These are phyloP conservation scores for Talaromyces ruber DNA, from an alignment of 495 filamentous ascomycete genomes.

Conservation along the genomic window DNA sequence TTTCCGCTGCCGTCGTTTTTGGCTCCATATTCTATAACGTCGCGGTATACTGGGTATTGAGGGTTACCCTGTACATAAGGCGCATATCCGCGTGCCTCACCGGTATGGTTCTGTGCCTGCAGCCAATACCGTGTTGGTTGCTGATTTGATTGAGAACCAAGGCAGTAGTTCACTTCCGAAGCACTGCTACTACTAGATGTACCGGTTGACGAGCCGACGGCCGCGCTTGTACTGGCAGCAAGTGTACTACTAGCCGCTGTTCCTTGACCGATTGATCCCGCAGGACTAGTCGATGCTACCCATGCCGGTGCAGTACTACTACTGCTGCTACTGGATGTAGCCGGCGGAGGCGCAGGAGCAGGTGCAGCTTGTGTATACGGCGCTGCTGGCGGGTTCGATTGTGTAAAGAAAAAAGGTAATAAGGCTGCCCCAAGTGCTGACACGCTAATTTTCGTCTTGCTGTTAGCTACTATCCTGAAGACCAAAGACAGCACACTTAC, in stretches of 20 bases:
- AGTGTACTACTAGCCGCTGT: background rate
- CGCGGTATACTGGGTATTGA: slow-evolving; percentile 47
- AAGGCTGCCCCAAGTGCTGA: background rate
- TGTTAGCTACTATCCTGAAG: background rate
- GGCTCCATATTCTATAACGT: slow-evolving; percentile 45
- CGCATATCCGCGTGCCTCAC: slow-evolving; percentile 21
- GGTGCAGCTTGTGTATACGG: background rate
- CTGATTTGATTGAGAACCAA: background rate
- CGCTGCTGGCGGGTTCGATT: background rate
- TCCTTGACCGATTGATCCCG: background rate
- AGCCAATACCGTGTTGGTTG: slow-evolving; percentile 22
- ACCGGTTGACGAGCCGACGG: background rate
- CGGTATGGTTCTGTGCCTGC: slow-evolving; percentile 23
- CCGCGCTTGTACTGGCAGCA: background rate
- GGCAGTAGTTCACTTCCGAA: background rate
- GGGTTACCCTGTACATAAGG: slow-evolving; percentile 26
- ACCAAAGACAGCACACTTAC: background rate
- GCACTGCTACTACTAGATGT: background rate
- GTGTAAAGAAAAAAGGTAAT: background rate
- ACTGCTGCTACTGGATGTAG: background rate
- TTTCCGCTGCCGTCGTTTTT: slow-evolving; percentile 36
- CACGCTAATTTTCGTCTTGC: background rate
- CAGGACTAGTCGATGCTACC: background rate
- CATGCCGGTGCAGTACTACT: background rate
- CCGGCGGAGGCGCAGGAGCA: background rate